A percentile compares a stretch with the other conserved stretches of the same genome.
These are phyloP conservation scores for Kodamaea leandrae DNA, from an alignment of 805 yeast genomes.

Conservation along the genomic window DNA sequence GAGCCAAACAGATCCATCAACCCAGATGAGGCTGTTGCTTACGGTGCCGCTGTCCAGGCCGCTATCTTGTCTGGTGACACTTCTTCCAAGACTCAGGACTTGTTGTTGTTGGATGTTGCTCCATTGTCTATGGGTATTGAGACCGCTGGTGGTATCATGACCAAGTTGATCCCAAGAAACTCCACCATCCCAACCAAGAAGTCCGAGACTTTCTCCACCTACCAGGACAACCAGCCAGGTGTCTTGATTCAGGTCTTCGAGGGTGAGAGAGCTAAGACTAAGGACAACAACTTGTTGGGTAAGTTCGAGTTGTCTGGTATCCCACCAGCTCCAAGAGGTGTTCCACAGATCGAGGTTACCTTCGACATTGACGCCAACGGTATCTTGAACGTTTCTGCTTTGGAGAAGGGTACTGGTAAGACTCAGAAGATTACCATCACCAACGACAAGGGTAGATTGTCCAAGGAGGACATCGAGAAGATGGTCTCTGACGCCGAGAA, in stretches of 20 bases:
- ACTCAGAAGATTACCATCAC: slow-evolving; percentile 95
- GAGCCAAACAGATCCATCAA: slow-evolving; percentile 95
- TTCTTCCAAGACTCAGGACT: slow-evolving; percentile 93
- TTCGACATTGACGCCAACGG: slow-evolving; percentile 97
- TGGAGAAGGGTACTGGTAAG: slow-evolving; percentile 98
- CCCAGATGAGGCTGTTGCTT: slow-evolving; percentile 99
- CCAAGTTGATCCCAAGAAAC: slow-evolving; percentile 97
- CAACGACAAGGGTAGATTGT: slow-evolving; percentile 97
- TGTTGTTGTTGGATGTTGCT: slow-evolving; percentile 92
- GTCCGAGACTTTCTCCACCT: slow-evolving; percentile 94
- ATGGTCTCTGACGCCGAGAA: slow-evolving; percentile 98
- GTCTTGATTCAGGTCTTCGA: slow-evolving; percentile 95
- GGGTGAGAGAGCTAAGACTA: slow-evolving; percentile 97
- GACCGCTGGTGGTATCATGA: slow-evolving; percentile 99
- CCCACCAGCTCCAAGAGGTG: slow-evolving; percentile 99
- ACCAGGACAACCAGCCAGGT: slow-evolving; percentile 98
- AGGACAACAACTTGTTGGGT: slow-evolving; percentile 95
- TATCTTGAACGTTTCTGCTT: slow-evolving; percentile 92
- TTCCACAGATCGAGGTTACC: slow-evolving; percentile 96
- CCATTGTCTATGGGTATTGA: slow-evolving; percentile 97
- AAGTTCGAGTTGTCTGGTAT: slow-evolving; percentile 95
- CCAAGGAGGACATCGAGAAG: slow-evolving; percentile 96
- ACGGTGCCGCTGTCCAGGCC: slow-evolving; percentile 99
- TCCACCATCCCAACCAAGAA: slow-evolving; percentile 97
- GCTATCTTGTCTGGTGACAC: slow-evolving; percentile 96